Percentiles rank a stretch among this genome's conserved stretches.
These are phyloP conservation scores for Teunomyces cretensis DNA, from an alignment of 805 yeast genomes.

Conservation along the genomic window DNA sequence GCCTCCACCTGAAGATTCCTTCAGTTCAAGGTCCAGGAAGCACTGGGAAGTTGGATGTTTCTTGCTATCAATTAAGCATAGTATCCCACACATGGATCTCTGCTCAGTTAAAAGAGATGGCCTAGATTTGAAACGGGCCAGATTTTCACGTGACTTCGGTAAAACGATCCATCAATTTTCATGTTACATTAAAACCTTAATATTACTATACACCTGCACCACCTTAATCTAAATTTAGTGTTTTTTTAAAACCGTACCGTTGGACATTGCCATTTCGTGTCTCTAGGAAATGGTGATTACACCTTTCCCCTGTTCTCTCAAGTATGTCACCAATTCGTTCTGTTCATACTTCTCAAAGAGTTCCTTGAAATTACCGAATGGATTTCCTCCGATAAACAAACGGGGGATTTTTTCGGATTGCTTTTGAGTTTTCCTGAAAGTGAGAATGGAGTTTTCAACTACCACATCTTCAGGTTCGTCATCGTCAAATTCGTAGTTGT, in stretches of 20 bases:
- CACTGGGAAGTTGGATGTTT: constrained; percentile 3
- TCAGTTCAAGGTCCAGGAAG: not conserved
- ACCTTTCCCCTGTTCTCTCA: constrained; percentile 28
- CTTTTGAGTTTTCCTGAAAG: not conserved
- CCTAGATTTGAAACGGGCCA: not conserved
- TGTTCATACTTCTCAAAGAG: constrained; percentile 19
- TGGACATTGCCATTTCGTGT: no score
- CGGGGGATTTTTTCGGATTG: constrained; percentile 25
- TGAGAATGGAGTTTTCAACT: not conserved
- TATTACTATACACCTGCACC: not conserved
- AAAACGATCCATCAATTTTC: no score
- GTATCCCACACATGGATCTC: constrained; percentile 57
- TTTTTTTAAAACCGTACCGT: no score
- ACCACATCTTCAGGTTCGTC: constrained; percentile 11
- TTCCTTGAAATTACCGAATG: constrained; percentile 27
- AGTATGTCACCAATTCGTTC: constrained; percentile 21
- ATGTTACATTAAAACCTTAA: not conserved
- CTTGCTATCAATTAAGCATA: constrained; percentile 25
- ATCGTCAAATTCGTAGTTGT: constrained; percentile 1
- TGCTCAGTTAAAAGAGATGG: not conserved
- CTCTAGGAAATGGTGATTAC: constrained; percentile 16
- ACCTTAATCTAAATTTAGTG: no score
- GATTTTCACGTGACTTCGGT: not conserved
- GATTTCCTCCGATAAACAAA: constrained; percentile 33
- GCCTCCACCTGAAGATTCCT: not conserved